Base-by-base conservation (phyloP, 2,329 filamentous ascomycete species). In the Dothideomycetes sp. region DNA sequence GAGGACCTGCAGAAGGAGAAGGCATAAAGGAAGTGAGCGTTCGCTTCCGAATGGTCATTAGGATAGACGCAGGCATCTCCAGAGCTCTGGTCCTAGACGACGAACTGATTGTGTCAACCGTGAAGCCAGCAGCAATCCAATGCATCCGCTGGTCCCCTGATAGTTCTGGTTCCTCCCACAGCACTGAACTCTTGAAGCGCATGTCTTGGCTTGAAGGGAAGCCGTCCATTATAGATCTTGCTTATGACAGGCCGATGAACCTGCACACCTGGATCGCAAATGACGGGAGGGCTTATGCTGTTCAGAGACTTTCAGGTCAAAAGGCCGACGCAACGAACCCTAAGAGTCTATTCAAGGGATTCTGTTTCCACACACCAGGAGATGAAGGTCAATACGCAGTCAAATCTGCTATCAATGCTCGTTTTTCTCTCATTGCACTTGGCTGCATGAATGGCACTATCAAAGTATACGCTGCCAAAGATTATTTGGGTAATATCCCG, bases 41-140 rank as follows among this genome's bases (percentile, higher is more conserved):
- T 34, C 82, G 86, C 9, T 98, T 98, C 62, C 78, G 89, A 43
- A 94, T 95, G 84, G 89, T 94, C 11, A 96, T 98, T 56, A 93
- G 94, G 58, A 86, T 98, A 13, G 91, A 98, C 62, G 91, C 91
- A 3, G 91, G 91, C 2, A 95, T 98, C 52, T 80, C 80, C 51
- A 84, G 80, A 53, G 86, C 84, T 9, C 66, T 96, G 41, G 89
- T 91, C 2, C 71, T 96, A 16, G 91, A 96, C 50, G 85, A 94
- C 42, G 91, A 96, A 60, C 69, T 98, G 28, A 72, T 96, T 16
- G 88, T 98, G 38, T 85, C 91, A 4, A 98, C 91, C 1, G 72
- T 78, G 43, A 94, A 91, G 55, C 91, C 91, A 3, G 81, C 88
- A 1, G 89, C 91, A n/a, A 78, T 96, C 12, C 91, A 98, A 61